Base-by-base conservation (phyloP, 768 basidiomycete species). In the Lactifluus echinatus region DNA sequence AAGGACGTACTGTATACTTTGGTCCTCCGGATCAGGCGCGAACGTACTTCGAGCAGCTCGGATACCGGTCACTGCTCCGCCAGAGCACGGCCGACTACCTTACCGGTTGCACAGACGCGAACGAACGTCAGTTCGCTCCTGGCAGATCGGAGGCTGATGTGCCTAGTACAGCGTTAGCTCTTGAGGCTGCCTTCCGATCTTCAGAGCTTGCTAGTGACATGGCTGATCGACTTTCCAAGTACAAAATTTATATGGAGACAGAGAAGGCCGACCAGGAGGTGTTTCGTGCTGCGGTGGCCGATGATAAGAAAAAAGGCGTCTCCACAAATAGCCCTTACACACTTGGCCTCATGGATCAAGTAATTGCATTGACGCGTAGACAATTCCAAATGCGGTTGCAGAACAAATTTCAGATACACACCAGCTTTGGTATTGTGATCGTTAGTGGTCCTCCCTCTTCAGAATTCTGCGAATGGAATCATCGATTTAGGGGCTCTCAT, bases 251-350 rank as follows among this genome's bases (percentile, higher is more conserved):
- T 21, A 79, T 80, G 80, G 78, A 80, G 48, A 79, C 77, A 0
- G 82, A 86, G 57, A 80, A 78, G 64, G 69, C 73, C 0, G 84
- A 90, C 62, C 86, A 88, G 65, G 81, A 87, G 46, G 79, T 81
- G 1, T 95, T 95, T 78, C 80, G 84, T 46, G 78, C 76, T 12
- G 87, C 89, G 0, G 87, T 91, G 10, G 73, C 78, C 21, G 80
- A 80, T 8, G 87, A 91, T 67, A 93, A 93, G 75, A 84, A 85
- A 70, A 79, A 78, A 60, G 85, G 84, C 24, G 89, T 89, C 6
- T 84, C 85, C 1, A 79, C 79, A 67, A 84, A 84, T 70, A 88
- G 83, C 60, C 88, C 89, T 4, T 94, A 92, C 69, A 93, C 89
- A 5, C 80, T 93, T 50, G 83, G 88, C 10, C 89, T 90, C 73